These are phyloP conservation scores for Thuja plicata DNA, from an alignment of 83 land plant species.

Conservation along the genomic window DNA sequence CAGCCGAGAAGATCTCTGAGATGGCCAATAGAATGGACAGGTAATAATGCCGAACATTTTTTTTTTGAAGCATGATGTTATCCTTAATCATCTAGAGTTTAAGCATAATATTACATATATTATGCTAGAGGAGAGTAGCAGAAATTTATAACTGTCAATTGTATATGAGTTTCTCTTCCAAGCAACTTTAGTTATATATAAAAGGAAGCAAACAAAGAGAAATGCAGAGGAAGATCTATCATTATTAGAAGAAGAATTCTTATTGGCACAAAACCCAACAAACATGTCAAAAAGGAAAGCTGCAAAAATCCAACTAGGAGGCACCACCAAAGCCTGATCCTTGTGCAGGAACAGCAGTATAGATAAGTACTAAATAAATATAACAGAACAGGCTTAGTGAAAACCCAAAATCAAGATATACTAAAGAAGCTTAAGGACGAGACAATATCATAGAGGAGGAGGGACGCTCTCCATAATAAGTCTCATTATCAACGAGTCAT, in stretches of 20 bases:
- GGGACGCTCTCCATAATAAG: too few relatives aligned
- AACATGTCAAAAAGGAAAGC: too few relatives aligned
- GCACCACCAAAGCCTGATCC: too few relatives aligned
- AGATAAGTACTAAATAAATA: too few relatives aligned
- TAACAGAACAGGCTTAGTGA: too few relatives aligned
- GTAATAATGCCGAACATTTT: constrained; percentile 30
- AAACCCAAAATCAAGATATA: too few relatives aligned
- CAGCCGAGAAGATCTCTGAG: constrained; percentile 51
- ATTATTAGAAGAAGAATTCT: not conserved
- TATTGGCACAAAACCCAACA: too few relatives aligned
- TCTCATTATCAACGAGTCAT: too few relatives aligned
- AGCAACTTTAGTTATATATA: not conserved
- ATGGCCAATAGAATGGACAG: constrained; percentile 51
- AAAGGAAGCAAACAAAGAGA: not conserved
- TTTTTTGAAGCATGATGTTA: constrained; percentile 7
- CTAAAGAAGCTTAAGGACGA: too few relatives aligned
- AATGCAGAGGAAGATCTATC: not conserved
- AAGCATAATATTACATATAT: not conserved
- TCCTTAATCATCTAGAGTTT: not conserved
- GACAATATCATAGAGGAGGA: too few relatives aligned
- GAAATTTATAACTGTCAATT: not conserved
- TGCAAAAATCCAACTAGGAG: too few relatives aligned
- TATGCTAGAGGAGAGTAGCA: not conserved
- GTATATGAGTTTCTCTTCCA: not conserved
- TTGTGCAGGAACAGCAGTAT: too few relatives aligned